Evolutionary conservation across 2,329 filamentous ascomycete genomes (phyloP), one percentile per base, ranked within the genome.

Genomic region (Pseudogymnoascus sp.): DNA sequence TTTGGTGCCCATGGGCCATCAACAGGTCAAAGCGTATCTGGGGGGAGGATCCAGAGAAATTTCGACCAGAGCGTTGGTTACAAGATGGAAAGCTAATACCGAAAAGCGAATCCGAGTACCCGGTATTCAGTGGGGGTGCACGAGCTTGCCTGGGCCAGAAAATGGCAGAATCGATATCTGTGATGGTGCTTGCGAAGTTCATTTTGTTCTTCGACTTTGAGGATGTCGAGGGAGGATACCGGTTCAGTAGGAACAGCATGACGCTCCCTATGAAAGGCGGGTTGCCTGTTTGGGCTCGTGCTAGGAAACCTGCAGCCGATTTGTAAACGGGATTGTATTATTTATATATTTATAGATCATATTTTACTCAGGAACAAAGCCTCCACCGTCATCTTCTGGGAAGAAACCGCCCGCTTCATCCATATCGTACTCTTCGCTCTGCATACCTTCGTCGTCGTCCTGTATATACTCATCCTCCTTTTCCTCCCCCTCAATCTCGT

Each of bases 1-100:
- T 87, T 2, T 88, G 84, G 84, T 85, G 81, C 64, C 75, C 82
- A 2, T 87, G 83, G 82, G 81, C 85, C 0, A 82, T 87, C 77
- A 83, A 84, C 64, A 76, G 84, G 9, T 85, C 84, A 0, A 71
- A 65, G 8, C 65, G 72, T 2, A 84, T 76, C 0, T 87, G 83
- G 82, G 84, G 83, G 4, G 69, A 74, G 0, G 81, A 86, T 64
- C 79, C 82, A 6, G 78, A 81, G 39, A 67, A 68, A 0, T 87
- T 86, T 65, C 75, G 75, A 2, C 84, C 84, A 0, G 79, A 80
- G 59, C 75, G 84, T 43, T 87, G 83, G 80, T 71, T 87, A 2
- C 67, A 70, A 18, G 70, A 74, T 8, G 76, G 73, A 0, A 75
- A 72, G 30, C 64, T 80, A 2, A 68, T 80, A 14, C 71, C 67